Conservation (phyloP, 169 alveolate genomes). For the Plasmodium yoelii region DNA sequence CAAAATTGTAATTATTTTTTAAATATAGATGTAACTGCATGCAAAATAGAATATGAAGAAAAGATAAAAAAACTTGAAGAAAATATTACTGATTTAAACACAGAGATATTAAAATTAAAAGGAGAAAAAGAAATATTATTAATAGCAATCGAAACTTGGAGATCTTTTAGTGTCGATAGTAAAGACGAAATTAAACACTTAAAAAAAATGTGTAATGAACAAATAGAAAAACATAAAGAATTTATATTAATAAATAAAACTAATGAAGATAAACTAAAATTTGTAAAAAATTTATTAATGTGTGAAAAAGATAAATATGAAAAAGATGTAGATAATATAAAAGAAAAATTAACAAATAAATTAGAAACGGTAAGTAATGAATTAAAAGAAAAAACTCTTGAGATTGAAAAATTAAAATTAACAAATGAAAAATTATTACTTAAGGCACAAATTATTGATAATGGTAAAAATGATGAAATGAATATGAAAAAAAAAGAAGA, state of each 20-base stretch:
- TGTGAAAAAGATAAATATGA: slow-evolving; percentile 41
- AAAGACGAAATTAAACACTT: slow-evolving; percentile 40
- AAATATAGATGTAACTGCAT: background rate
- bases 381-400: slow-evolving; percentile 21
- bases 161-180: slow-evolving; percentile 29
- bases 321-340: slow-evolving; percentile 23
- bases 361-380: background rate
- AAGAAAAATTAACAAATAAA: slow-evolving; percentile 5
- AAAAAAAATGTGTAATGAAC: slow-evolving; percentile 41
- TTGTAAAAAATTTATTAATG: slow-evolving; percentile 4
- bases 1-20: background rate
- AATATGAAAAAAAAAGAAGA: slow-evolving; percentile 50
- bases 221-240: slow-evolving; percentile 58
- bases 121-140: slow-evolving; percentile 56
- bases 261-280: slow-evolving; percentile 40
- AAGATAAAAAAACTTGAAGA: slow-evolving; percentile 13
- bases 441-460: background rate
- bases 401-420: slow-evolving; percentile 13
- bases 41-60: slow-evolving; percentile 10
- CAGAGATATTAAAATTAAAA: slow-evolving; percentile 8
- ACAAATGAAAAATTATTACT: slow-evolving; percentile 8
- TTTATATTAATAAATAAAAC: slow-evolving; percentile 21
- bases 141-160: slow-evolving; percentile 46
- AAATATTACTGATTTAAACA: slow-evolving; percentile 7
- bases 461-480: slow-evolving; percentile 12